These are phyloP conservation scores for Heliamphora pulchella DNA, from an alignment of 179 eudicot species.

Conservation along the genomic window DNA sequence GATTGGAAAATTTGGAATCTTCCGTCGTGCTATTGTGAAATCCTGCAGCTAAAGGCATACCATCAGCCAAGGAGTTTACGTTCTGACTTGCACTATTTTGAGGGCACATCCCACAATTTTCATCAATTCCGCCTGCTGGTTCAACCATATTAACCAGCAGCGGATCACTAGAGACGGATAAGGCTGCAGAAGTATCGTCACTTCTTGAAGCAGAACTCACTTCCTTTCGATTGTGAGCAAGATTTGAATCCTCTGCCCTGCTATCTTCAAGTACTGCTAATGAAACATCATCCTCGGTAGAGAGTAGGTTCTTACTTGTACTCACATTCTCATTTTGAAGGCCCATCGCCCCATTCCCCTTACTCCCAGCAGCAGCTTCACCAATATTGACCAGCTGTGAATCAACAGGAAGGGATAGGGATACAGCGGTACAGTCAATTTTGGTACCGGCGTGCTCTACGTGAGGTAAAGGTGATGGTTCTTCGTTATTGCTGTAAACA, in stretches of 20 bases:
- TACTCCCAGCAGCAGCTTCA: not conserved
- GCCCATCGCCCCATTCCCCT: not conserved
- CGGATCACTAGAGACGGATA: not conserved
- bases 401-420: not conserved
- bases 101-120: not conserved
- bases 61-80: not conserved
- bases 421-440: not conserved
- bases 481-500: not conserved
- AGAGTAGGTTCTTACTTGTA: not conserved
- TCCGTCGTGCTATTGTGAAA: not conserved
- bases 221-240: constrained; percentile 1
- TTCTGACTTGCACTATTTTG: not conserved
- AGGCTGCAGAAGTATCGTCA: not conserved
- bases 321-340: not conserved
- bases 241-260: not conserved
- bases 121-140: not conserved
- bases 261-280: constrained; percentile 5
- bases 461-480: not conserved
- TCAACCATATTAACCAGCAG: constrained; percentile 7
- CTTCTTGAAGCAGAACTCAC: constrained; percentile 5
- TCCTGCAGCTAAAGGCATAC: not conserved
- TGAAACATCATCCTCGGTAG: not conserved
- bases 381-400: not conserved
- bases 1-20: not conserved
- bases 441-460: not conserved